Evolutionary conservation across 1,284 basidiomycete genomes (phyloP), one percentile per base, ranked within the genome.

Genomic region (Rhodotorula sp.): DNA sequence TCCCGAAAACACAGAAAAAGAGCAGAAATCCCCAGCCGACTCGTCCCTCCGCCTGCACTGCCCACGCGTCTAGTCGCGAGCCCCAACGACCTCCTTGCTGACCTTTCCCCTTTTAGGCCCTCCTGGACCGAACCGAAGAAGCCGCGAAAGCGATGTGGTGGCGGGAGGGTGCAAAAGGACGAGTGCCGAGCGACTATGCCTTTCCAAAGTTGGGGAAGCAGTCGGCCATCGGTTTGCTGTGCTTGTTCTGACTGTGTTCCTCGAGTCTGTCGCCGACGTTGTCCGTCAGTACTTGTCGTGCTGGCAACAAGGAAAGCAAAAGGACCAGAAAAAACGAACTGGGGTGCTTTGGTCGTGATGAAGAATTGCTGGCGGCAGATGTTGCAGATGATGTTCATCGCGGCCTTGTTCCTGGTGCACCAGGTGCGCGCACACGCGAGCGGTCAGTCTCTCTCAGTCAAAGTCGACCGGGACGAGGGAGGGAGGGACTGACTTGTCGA

Each of bases 361-460:
- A 71, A 66, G 70, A 71, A 71, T 15, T 58, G 49, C 64, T 57
- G 57, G 56, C 67, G 65, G 60, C 70, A 71, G 26, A 63, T 57
- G 50, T 65, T 66, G 56, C 70, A 71, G 57, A 68, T 71, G 45
- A 68, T 54, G 34, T 54, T 68, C 66, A 71, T 62, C 43, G 67
- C 60, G 31, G 63, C 59, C 43, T 58, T 55, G 60, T 71, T 71
- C 56, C 64, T 64, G 63, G 3, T n/a, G 12, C 16, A 19, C 31
- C 15, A 15, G 38, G 15, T 34, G 45, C 49, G 63, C 5, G 31
- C 19, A 48, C 5, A 26, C 18, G 47, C 21, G 19, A 34, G 3
- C 19, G 43, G 21, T 47, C 58, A 14, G 34, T 43, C 38, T 10
- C 19, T 6, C 26, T 12, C 10, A 4, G 34, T 34, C 34, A 34